Conservation (phyloP, 1,284 basidiomycete genomes). For the Porogramme epimiltina region DNA sequence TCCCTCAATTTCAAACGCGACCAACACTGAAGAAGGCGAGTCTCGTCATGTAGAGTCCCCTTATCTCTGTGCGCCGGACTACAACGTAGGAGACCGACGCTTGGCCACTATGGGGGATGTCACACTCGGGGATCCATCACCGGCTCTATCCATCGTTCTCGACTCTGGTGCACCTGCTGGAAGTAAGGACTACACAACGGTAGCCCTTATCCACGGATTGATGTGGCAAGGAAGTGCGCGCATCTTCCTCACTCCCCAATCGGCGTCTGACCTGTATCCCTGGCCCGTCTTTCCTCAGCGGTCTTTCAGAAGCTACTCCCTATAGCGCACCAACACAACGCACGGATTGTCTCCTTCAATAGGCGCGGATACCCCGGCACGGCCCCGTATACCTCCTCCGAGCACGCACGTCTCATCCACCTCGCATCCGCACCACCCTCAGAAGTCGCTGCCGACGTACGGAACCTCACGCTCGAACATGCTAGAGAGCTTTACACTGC, state of each 20-base stretch:
- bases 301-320: neutral
- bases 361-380: conserved; percentile 1
- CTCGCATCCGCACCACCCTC: neutral
- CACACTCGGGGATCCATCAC: too few species aligned
- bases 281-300: neutral
- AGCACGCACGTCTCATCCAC: neutral
- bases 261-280: too few species aligned
- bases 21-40: too few species aligned
- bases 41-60: too few species aligned
- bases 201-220: neutral
- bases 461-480: conserved; percentile 16
- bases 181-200: neutral
- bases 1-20: too few species aligned
- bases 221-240: neutral
- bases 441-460: neutral
- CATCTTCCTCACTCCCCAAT: neutral
- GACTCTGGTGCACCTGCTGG: neutral
- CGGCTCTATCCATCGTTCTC: neutral
- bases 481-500: conserved; percentile 7
- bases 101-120: too few species aligned
- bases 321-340: neutral
- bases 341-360: neutral
- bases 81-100: too few species aligned
- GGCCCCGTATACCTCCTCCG: neutral
- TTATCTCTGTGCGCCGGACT: too few species aligned